phyloP scores from a whole-genome alignment of 2,329 filamentous ascomycete species.

The Arachnomyces sp. region DNA sequence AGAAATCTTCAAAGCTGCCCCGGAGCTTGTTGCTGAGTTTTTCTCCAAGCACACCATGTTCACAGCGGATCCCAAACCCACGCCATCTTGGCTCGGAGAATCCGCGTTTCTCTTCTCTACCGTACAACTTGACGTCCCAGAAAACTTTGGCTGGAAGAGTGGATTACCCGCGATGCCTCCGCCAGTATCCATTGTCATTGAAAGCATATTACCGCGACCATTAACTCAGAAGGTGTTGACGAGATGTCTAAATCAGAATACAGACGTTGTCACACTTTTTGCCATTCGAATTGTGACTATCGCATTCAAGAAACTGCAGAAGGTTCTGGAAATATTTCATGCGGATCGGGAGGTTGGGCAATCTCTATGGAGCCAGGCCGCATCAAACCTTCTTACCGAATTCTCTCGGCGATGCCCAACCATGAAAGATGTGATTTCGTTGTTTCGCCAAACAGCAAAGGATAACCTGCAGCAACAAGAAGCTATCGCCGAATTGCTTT shows the following conservation, averaged over 20 bases:
- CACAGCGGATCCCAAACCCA: slow-evolving; percentile 82
- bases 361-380: slow-evolving; percentile 62
- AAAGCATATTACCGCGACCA: slow-evolving; percentile 77
- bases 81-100: slow-evolving; percentile 91
- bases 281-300: slow-evolving; percentile 70
- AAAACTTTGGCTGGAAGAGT: slow-evolving; percentile 60
- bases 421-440: slow-evolving; percentile 70
- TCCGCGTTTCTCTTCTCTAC: slow-evolving; percentile 79
- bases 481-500: slow-evolving; percentile 67
- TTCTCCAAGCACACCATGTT: slow-evolving; percentile 75
- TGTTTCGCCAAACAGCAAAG: slow-evolving; percentile 62
- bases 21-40: slow-evolving; percentile 82
- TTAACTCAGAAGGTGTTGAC: slow-evolving; percentile 72
- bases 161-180: slow-evolving; percentile 63
- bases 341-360: slow-evolving; percentile 38
- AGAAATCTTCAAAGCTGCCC: slow-evolving; percentile 69
- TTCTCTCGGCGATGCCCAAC: slow-evolving; percentile 73
- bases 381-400: slow-evolving; percentile 59
- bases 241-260: slow-evolving; percentile 70
- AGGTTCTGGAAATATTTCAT: slow-evolving; percentile 55
- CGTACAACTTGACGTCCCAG: slow-evolving; percentile 66
- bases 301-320: slow-evolving; percentile 68
- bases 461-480: slow-evolving; percentile 70
- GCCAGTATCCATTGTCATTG: slow-evolving; percentile 68
- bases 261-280: slow-evolving; percentile 76